Base-by-base conservation (phyloP, 441 rosid species). In the Codiaeum variegatum region DNA sequence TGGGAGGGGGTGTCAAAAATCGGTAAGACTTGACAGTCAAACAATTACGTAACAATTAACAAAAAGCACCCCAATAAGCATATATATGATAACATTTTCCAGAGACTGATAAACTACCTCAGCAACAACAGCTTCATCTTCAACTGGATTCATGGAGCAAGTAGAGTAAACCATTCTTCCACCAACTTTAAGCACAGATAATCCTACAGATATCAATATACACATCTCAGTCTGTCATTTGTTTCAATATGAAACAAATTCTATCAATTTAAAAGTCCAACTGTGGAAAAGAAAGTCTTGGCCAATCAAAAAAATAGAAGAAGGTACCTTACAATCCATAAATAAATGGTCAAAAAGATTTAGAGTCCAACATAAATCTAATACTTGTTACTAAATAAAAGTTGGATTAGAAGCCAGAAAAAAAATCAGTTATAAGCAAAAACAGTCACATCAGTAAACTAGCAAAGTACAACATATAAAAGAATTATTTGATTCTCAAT, bases 91-190 rank as follows among this genome's bases (percentile, higher is more conserved):
- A 64, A 38, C 23, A 62, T 4, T 63, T 72, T 28, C 2, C 40
- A 60, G 42, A 38, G 32, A 60, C 11, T 2, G 54, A 56, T 75
- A 51, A n/a, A 68, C 75, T 87, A 93, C 99, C 89, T 91, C 95
- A 72, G 97, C 90, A 81, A 93, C 94, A 79, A 95, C 99, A 69
- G 98, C 99, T 82, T 95, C 99, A 78, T 95, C 77, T 84, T 95
- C 98, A 68, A 95, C 87, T 63, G 98, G 98, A 83, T 95, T 93
- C 98, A 93, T 90, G 29, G 98, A 91, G 83, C 98, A 95, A 68
- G 99, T 93, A n/a, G 98, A 95, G 86, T 95, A 95, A 76, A 95
- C 91, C 93, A 95, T 93, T 86, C 91, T 89, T 67, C 99, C 99
- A 77, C 95, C 96, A 78, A 91, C 92, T 88, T 91, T 90, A 66